Conservation (phyloP, 2,329 filamentous ascomycete genomes). For the Pseudocercospora fuligena region DNA sequence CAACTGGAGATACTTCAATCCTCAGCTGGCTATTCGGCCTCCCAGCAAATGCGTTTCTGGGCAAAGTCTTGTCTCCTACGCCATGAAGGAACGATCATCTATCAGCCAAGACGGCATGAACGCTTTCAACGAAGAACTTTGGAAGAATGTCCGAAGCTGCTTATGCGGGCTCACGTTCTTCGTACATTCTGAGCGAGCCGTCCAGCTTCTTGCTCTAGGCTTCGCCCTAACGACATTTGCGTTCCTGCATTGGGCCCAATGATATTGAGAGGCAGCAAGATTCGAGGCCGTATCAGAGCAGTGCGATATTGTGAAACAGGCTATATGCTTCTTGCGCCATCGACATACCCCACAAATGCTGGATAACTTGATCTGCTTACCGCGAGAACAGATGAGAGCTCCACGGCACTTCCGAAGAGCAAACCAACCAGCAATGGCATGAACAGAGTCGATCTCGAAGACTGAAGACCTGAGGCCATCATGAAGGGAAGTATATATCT, state of each 20-base stretch:
- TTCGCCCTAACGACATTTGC: conserved; percentile 14
- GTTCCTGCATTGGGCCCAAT: conserved; percentile 12
- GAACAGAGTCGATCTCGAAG: not conserved
- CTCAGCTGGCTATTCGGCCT: not conserved
- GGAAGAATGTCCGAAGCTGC: conserved; percentile 16
- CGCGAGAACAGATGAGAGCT: not conserved
- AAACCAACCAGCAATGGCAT: not conserved
- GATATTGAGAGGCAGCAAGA: conserved; percentile 1
- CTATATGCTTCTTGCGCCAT: conserved; percentile 5
- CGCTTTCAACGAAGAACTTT: conserved; percentile 12
- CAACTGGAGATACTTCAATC: not conserved
- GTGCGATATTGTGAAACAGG: conserved; percentile 4
- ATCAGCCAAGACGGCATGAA: conserved; percentile 12
- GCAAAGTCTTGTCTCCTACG: conserved; percentile 16
- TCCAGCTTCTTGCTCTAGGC: conserved; percentile 7
- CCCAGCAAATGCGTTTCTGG: conserved; percentile 3
- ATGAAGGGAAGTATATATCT: not conserved
- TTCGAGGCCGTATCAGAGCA: not conserved
- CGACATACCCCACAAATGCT: not conserved
- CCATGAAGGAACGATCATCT: conserved; percentile 18
- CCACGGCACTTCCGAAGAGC: not conserved
- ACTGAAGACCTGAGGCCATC: not conserved
- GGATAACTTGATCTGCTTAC: not conserved
- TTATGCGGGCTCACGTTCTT: not conserved
- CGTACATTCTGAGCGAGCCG: not conserved